Conservation (phyloP, 768 basidiomycete genomes). For the Tephrocybe sp. region DNA sequence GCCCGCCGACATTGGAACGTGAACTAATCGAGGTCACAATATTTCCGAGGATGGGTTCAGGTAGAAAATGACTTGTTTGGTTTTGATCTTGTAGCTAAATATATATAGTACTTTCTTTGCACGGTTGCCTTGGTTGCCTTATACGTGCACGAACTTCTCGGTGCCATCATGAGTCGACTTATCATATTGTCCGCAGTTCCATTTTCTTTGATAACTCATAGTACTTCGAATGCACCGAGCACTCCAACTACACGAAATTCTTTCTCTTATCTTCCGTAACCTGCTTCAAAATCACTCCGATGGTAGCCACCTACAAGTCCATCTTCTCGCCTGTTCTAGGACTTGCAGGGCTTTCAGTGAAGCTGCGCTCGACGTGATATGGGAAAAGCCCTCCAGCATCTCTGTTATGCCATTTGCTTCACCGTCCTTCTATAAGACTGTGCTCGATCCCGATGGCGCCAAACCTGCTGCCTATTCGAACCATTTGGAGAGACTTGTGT, state of each 20-base stretch:
- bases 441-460: neutral
- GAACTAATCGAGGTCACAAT: no score
- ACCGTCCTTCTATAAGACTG: neutral
- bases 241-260: constrained; percentile 6
- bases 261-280: constrained; percentile 2
- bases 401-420: constrained; percentile 7
- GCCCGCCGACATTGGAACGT: constrained; percentile 15
- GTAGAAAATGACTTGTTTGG: constrained; percentile 2
- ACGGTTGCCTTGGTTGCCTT: no score
- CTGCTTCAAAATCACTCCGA: neutral
- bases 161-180: neutral
- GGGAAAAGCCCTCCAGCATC: neutral
- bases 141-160: no score
- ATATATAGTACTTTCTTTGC: neutral
- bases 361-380: constrained; percentile 10
- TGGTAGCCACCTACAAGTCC: neutral
- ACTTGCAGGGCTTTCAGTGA: constrained; percentile 10
- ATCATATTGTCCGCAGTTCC: no score
- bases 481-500: constrained; percentile 8
- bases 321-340: constrained; percentile 9
- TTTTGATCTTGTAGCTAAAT: neutral
- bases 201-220: neutral
- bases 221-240: constrained; percentile 6
- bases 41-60: neutral
- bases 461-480: neutral